Base-by-base conservation (phyloP, 768 basidiomycete genomes). In the Suillus decipiens region DNA sequence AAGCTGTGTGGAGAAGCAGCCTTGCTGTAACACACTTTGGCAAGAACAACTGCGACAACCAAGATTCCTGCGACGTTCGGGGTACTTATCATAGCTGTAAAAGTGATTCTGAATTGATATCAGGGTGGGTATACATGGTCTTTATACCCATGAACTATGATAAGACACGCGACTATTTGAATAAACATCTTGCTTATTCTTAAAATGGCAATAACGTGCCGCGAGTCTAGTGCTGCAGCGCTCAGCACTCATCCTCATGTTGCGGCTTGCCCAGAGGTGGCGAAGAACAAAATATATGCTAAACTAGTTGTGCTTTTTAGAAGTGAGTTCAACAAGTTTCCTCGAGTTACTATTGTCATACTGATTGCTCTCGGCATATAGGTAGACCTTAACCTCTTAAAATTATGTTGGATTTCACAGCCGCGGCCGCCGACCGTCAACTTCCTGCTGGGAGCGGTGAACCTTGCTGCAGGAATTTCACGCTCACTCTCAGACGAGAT, bases 381-480 rank as follows among this genome's bases (percentile, higher is more conserved):
- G 7, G n/a, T 42, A 84, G 82, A 77, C 24, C 12, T 50, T 84
- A 41, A 36, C 36, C 15, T 78, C 28, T 28, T 28, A 1, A 28
- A 28, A 3, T 2, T 28, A 1, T 28, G 28, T 28, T 28, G 28
- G 28, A 28, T 28, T 1, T 28, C 28, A 28, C 28, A 3, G 28
- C 28, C 28, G 28, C 28, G 28, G 28, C 28, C 28, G 28, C 28
- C 28, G 28, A 28, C 28, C 28, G 28, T 28, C 3, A 3, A 95
- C 78, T 90, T 89, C 72, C 77, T 95, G 60, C 81, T 94, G n/a
- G 84, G 82, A n/a, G 77, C 81, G 2, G 11, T 15, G 12, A 24
- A 48, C 12, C 6, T 48, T 6, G 7, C 24, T 48, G n/a, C n/a
- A 19, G 41, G 15, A 8, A 42, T 42, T 39, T 15, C 41, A 42